These are phyloP conservation scores for Chenopodium formosanum DNA, from an alignment of 148 eudicot species.

Conservation along the genomic window DNA sequence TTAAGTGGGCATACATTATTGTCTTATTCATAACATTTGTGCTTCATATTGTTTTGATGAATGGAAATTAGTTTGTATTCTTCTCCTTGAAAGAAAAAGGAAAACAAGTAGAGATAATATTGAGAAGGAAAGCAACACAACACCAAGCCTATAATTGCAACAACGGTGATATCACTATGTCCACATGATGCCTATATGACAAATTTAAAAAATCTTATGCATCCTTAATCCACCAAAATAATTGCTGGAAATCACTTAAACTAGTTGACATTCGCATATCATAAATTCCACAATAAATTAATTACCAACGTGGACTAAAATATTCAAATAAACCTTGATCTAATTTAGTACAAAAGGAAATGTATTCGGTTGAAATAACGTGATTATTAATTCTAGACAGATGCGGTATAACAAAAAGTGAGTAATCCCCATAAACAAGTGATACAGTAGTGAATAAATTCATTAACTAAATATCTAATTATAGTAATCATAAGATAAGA, in stretches of 20 bases:
- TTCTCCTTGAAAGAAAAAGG: neutral
- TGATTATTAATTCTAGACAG: too few species aligned
- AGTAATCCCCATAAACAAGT: neutral
- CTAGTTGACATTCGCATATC: too few species aligned
- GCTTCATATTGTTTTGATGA: neutral
- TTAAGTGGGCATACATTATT: neutral
- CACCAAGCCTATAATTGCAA: constrained; percentile 25
- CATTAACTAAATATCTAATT: neutral
- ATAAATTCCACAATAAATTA: too few species aligned
- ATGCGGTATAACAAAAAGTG: neutral
- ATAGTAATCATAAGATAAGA: constrained; percentile 17
- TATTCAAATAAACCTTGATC: too few species aligned
- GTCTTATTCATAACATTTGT: neutral
- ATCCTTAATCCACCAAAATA: too few species aligned
- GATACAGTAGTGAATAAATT: neutral
- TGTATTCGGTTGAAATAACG: too few species aligned
- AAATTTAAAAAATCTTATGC: too few species aligned
- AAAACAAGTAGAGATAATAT: constrained; percentile 4
- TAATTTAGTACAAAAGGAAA: too few species aligned
- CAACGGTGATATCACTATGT: constrained; percentile 26
- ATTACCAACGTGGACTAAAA: too few species aligned
- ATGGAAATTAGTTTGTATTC: neutral
- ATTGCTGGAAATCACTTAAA: too few species aligned
- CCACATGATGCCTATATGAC: constrained; percentile 10
- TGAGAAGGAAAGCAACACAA: constrained; percentile 26